Evolutionary conservation across 805 yeast species (phyloP).

Genomic region (Scheffersomyces lignosus): DNA sequence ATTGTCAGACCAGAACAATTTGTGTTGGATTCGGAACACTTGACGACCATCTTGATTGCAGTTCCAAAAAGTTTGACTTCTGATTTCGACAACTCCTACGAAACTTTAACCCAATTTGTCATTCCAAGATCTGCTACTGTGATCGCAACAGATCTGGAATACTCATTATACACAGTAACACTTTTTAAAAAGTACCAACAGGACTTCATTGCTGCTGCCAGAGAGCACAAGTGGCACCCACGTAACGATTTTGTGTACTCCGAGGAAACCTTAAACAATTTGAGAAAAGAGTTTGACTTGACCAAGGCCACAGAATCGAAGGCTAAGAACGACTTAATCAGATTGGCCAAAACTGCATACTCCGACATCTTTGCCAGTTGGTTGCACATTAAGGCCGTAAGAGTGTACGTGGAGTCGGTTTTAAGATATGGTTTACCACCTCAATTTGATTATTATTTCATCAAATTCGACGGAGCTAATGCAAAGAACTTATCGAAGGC

Average conservation of each 20-base stretch:
- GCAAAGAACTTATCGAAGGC: constrained; percentile 50
- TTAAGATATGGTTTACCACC: constrained; percentile 97
- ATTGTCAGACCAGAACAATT: constrained; percentile 82
- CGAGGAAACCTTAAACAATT: constrained; percentile 67
- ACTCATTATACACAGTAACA: constrained; percentile 70
- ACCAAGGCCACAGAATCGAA: constrained; percentile 75
- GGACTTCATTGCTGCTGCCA: constrained; percentile 65
- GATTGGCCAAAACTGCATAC: constrained; percentile 87
- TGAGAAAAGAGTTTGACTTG: constrained; percentile 76
- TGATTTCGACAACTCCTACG: constrained; percentile 71
- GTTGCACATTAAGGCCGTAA: constrained; percentile 85
- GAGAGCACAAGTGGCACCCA: constrained; percentile 89
- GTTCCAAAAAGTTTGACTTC: constrained; percentile 69
- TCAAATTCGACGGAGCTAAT: constrained; percentile 42
- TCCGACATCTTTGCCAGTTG: constrained; percentile 81
- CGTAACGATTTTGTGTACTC: constrained; percentile 84
- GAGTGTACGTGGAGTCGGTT: constrained; percentile 90
- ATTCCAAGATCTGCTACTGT: constrained; percentile 86
- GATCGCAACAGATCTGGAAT: constrained; percentile 74
- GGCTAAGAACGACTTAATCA: constrained; percentile 71
- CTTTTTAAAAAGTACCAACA: constrained; percentile 78
- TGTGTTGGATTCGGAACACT: constrained; percentile 81
- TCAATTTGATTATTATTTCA: constrained; percentile 60
- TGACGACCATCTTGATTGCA: constrained; percentile 82
- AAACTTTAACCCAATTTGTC: constrained; percentile 73